Evolutionary conservation across 768 basidiomycete genomes (phyloP), one percentile per base, ranked within the genome.

Genomic region (Amanita molliuscula): DNA sequence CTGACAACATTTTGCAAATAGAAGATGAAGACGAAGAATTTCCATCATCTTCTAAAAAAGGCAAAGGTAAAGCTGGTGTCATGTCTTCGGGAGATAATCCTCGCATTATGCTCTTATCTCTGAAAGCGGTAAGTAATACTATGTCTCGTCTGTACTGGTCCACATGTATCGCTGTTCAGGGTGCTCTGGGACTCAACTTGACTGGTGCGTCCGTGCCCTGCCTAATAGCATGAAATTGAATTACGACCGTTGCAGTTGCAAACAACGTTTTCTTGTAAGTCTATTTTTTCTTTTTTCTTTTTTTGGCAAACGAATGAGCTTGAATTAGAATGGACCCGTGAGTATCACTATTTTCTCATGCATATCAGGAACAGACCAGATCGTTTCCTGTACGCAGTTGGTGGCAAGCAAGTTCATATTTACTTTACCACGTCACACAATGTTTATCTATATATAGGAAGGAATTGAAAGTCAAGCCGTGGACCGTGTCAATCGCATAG

Each of bases 391-490:
- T 15, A n/a, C 52, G 35, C 52, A 86, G 84, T n/a, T 87, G 84
- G 82, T 87, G 85, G 84, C 84, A 86, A 70, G 78, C 72, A 58
- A 13, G 60, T 56, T 37, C 23, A 20, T 31, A 10, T 8, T 31
- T 15, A 16, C 26, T 35, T 5, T 34, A 13, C 7, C 10, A 40
- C 25, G 10, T 42, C 48, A n/a, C 28, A n/a, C 10, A n/a, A 52
- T 45, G 37, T 15, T 51, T 38, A 57, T 45, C 56, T 2, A n/a
- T 18, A 37, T 49, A 58, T 51, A 83, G 73, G 86, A 88, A 58
- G 85, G 87, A 2, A 90, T 90, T 31, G 88, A 90, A 64, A 82
- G 81, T 56, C 87, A 91, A 60, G 86, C 88, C 2, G 82, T 89
- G 47, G 87, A 88, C 59, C 69, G 85, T 56, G 84, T 84, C 50